These are phyloP conservation scores for Carex pumila DNA, from an alignment of 176 grass and related monocot species.

Conservation along the genomic window DNA sequence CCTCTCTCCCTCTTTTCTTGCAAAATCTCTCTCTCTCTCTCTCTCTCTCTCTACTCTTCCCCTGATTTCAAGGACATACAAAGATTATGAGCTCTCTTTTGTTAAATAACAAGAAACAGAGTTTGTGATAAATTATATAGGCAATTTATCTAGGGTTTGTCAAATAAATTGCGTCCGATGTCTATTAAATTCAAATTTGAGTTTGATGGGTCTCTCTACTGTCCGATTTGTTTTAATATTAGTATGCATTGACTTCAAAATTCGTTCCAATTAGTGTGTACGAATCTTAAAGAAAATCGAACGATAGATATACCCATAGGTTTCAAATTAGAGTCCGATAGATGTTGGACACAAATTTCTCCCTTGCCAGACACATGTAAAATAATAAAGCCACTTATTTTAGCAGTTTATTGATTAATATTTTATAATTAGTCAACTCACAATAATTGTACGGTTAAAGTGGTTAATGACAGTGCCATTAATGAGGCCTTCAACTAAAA, in stretches of 20 bases:
- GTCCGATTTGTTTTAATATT: no score
- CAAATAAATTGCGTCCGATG: no score
- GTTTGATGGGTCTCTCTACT: no score
- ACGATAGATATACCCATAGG: no score
- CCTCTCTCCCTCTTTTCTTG: background rate
- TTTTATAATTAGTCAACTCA: background rate
- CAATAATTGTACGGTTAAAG: slow-evolving; percentile 8
- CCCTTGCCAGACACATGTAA: background rate
- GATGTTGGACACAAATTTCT: no score
- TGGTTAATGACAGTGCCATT: slow-evolving; percentile 20
- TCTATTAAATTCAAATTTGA: no score
- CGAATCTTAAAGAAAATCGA: no score
- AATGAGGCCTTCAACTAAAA: background rate
- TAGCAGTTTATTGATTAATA: background rate
- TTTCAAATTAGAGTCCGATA: no score
- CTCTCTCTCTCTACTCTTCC: background rate
- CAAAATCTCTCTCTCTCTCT: background rate
- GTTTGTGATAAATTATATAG: background rate
- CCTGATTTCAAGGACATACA: slow-evolving; percentile 4
- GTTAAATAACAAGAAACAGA: background rate
- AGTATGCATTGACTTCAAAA: no score
- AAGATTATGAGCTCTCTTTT: background rate
- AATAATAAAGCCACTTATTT: background rate
- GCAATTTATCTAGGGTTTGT: background rate
- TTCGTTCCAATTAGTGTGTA: no score